Conservation (phyloP, 2,329 filamentous ascomycete genomes). For the Aspergillus versicolor region DNA sequence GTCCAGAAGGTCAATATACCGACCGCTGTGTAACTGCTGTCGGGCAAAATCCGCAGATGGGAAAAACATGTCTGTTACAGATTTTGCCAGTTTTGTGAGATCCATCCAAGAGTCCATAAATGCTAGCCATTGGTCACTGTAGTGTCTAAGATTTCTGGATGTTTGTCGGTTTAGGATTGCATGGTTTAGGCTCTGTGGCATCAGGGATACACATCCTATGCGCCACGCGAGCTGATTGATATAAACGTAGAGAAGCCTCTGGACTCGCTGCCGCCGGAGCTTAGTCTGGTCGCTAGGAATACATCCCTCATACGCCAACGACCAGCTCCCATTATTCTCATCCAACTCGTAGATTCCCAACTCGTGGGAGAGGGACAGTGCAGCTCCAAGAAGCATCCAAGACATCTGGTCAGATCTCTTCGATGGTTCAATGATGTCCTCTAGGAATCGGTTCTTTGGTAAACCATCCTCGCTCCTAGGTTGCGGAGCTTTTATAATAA, state of each 20-base stretch:
- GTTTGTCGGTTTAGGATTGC: slow-evolving; percentile 31
- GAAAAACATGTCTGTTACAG: slow-evolving; percentile 55
- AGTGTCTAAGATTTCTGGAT: slow-evolving; percentile 36
- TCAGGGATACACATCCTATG: slow-evolving; percentile 52
- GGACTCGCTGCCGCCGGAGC: slow-evolving; percentile 36
- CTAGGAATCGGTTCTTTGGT: slow-evolving; percentile 47
- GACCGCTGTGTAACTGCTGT: slow-evolving; percentile 44
- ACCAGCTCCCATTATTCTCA: slow-evolving; percentile 30
- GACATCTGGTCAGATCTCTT: slow-evolving; percentile 59
- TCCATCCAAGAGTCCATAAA: slow-evolving; percentile 56
- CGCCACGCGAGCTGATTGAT: slow-evolving; percentile 54
- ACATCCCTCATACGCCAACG: slow-evolving; percentile 23
- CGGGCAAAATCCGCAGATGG: slow-evolving; percentile 39
- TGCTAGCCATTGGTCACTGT: slow-evolving; percentile 49
- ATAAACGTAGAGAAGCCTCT: slow-evolving; percentile 46
- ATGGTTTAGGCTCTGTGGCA: slow-evolving; percentile 45
- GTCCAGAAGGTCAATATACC: slow-evolving; percentile 51
- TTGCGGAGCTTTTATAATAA: slow-evolving; percentile 44
- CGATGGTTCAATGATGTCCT: slow-evolving; percentile 56
- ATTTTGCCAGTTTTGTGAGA: slow-evolving; percentile 49
- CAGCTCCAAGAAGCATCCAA: slow-evolving; percentile 59
- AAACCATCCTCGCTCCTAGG: slow-evolving; percentile 29
- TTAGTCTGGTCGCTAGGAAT: slow-evolving; percentile 31
- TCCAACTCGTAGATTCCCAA: slow-evolving; percentile 51
- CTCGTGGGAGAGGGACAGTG: slow-evolving; percentile 53